Base-by-base conservation (phyloP, 176 grass and related monocot species). In the Cymbopogon citratus region DNA sequence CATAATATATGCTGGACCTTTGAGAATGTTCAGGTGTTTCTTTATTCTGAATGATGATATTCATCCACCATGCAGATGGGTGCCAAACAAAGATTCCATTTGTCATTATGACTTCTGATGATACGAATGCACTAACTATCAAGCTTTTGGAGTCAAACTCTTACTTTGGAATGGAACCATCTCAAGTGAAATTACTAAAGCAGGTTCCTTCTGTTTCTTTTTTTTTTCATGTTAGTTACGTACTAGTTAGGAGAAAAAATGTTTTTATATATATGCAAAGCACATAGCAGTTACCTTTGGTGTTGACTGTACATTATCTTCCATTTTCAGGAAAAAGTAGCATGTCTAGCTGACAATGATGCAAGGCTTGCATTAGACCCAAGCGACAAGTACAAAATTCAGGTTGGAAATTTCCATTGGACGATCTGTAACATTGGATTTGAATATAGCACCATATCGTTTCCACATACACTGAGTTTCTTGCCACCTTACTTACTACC, bases 61-160 rank as follows among this genome's bases (percentile, higher is more conserved):
- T 81, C 14, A 8, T 65, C 76, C n/a, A 24, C 4, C 59, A 9
- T 66, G 41, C 81, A 98, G 92, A 77, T 21, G 62, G 89, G 86
- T 49, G 19, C 63, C 35, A 82, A 29, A 79, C 27, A 64, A 88
- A 91, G 63, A 98, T 98, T 80, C 95, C 92, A 64, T 93, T 98
- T 82, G 92, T 83, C 43, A 93, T 98, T 86, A 98, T 98, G 95
- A 98, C 95, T 31, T 98, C 95, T 35, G 95, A 98, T 74, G 95
- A 98, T 79, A 98, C 95, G 63, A 88, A 98, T 85, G 81, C 85
- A 76, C 67, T 79, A 12, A 98, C 95, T 39, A 25, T 87, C 73
- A 54, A 98, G 11, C 92, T 98, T 75, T 69, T 98, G 85, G 90
- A 98, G 49, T 93, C 90, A 63, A 98, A 98, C 72, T 91, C 89